phyloP scores from a whole-genome alignment of 192 early-diverging fungal species.

The Linderina pennispora region DNA sequence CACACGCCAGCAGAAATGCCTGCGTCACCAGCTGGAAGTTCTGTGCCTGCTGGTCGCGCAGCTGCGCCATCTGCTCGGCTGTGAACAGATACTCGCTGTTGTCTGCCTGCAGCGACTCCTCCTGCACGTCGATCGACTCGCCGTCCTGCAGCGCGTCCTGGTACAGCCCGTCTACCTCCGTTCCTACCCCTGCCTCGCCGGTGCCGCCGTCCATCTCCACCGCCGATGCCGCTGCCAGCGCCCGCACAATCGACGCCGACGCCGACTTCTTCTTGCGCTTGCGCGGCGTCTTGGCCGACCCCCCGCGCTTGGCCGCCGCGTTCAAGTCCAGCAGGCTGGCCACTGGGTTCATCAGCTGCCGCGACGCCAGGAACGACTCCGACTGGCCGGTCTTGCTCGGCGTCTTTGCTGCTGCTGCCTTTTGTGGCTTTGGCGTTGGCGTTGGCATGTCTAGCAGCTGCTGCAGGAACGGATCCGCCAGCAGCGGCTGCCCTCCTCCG shows the following conservation, averaged over 20 bases:
- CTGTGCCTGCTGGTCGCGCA: conserved; percentile 43
- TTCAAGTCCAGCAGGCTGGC: conserved; percentile 1
- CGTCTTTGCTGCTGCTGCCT: background rate
- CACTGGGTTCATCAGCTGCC: too few relatives aligned
- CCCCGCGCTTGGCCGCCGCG: conserved; percentile 6
- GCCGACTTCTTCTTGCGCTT: conserved; percentile 22
- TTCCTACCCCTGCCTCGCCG: conserved; percentile 25
- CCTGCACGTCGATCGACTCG: conserved; percentile 40
- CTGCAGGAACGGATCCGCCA: background rate
- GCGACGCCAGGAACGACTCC: too few relatives aligned
- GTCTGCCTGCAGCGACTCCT: conserved; percentile 31
- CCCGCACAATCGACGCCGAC: conserved; percentile 10
- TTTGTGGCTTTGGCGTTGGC: background rate
- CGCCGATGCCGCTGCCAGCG: conserved; percentile 7
- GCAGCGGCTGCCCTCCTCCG: background rate
- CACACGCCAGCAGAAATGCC: conserved; percentile 36
- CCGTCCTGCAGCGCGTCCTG: conserved; percentile 47
- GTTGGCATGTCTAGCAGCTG: background rate
- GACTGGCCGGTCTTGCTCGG: background rate
- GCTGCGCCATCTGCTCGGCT: conserved; percentile 39
- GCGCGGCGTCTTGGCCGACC: conserved; percentile 15
- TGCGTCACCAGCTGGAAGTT: conserved; percentile 52
- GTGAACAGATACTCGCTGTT: conserved; percentile 37
- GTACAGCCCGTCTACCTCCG: conserved; percentile 42
- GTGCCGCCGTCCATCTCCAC: conserved; percentile 10